Evolutionary conservation across 169 alveolate genomes (phyloP), one percentile per base, ranked within the genome.

Genomic region (Plasmodium sp.): DNA sequence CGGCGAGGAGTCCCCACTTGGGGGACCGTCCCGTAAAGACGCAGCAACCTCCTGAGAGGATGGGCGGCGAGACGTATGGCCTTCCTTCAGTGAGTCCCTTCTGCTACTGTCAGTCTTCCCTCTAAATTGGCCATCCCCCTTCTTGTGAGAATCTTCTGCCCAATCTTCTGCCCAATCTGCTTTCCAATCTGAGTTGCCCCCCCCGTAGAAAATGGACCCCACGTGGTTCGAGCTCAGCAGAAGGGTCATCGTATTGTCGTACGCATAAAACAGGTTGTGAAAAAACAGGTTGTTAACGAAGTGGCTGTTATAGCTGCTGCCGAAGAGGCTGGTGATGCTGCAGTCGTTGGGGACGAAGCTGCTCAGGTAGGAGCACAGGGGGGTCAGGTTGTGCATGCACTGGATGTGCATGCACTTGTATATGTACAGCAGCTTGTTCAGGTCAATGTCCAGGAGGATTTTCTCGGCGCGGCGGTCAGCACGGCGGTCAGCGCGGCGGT

Each of bases 401-500:
- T 86, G 93, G 34, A 86, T 86, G 67, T 86, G 93, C 93, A 86
- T 86, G 67, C 93, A 86, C 51, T 86, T 86, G 71, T 86, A 86
- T 54, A 86, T 86, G n/a, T 86, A 86, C n/a, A 86, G 34, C 31
- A 86, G 81, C 81, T 86, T 86, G 2, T 75, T 77, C 93, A 86
- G 75, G 71, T 86, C 75, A 27, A 86, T 86, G 48, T 86, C 85
- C 16, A 86, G 22, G 67, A 75, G 77, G 48, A 86, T 41, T 10
- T 84, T 75, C 12, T 84, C 72, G 2, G 0, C 0, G 27, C 0
- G 27, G 27, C 27, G 27, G 27, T 22, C 27, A 22, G 27, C 27
- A 22, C 27, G 27, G 27, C 27, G 27, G 27, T 22, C 39, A 67
- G 12, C 5, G 7, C 34, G 33, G 7, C 7, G 3, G 39, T 9